phyloP scores from a whole-genome alignment of 2,329 filamentous ascomycete genomes.

The Samsoniella hepiali region DNA sequence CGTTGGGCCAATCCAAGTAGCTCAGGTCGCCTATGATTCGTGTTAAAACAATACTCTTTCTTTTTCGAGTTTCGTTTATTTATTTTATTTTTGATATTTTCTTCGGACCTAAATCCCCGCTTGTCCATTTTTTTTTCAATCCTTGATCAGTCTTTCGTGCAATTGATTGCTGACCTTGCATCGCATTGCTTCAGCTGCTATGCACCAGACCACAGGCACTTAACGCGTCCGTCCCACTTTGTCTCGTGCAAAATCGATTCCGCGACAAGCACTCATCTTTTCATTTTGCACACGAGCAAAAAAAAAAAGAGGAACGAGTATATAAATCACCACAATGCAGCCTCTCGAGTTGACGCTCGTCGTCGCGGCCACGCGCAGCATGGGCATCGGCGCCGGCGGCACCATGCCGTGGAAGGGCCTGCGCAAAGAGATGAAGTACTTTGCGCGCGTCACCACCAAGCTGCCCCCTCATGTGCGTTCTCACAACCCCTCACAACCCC shows the following conservation, averaged over 20 bases:
- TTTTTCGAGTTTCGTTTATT: too few species aligned
- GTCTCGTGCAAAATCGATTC: background rate
- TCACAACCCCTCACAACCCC: background rate
- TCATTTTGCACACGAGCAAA: background rate
- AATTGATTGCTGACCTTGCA: background rate
- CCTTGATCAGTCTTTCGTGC: too few species aligned
- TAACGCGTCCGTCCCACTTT: constrained; percentile 14
- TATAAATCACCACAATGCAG: constrained; percentile 28
- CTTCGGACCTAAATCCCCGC: too few species aligned
- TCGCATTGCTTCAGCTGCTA: background rate
- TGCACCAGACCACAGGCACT: background rate
- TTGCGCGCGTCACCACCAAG: constrained; percentile 82
- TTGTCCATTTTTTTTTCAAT: too few species aligned
- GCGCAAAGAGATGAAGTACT: constrained; percentile 91
- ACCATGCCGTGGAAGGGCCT: constrained; percentile 85
- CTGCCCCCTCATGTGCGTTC: constrained; percentile 41
- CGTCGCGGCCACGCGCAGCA: constrained; percentile 83
- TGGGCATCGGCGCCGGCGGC: constrained; percentile 82
- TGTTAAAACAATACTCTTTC: too few species aligned
- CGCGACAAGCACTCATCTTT: background rate
- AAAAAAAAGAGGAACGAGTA: background rate
- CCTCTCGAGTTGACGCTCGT: constrained; percentile 75
- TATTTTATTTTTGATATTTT: too few species aligned
- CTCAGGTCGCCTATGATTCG: too few species aligned
- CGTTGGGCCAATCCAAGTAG: too few species aligned